These are phyloP conservation scores for Aegilops longissima DNA, from an alignment of 176 grass and related monocot species.

Conservation along the genomic window DNA sequence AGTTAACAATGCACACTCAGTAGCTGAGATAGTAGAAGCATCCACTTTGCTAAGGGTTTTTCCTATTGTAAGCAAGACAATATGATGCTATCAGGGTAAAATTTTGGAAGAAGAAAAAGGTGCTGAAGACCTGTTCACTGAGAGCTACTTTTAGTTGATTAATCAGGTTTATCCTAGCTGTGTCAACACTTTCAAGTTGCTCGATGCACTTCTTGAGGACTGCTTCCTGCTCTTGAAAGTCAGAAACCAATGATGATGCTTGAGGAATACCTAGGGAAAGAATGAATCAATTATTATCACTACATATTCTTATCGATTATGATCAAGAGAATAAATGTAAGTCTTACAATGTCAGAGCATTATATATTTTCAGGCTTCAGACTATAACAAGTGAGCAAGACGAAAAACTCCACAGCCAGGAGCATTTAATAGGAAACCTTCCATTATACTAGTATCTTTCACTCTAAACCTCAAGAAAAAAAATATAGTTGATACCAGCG, in stretches of 20 bases:
- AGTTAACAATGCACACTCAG: not conserved
- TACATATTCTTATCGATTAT: not conserved
- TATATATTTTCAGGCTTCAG: slow-evolving; percentile 5
- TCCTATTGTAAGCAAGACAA: not conserved
- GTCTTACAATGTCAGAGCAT: not conserved
- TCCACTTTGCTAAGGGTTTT: not conserved
- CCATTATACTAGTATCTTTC: not conserved
- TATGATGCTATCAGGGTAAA: not conserved
- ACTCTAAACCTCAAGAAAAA: not conserved
- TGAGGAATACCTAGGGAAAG: slow-evolving; percentile 64
- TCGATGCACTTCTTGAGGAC: slow-evolving; percentile 60
- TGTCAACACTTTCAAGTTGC: slow-evolving; percentile 64
- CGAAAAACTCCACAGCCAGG: not conserved
- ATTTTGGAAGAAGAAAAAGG: slow-evolving; percentile 30
- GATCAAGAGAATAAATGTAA: not conserved
- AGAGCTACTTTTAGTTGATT: slow-evolving; percentile 78
- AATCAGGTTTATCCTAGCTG: slow-evolving; percentile 54
- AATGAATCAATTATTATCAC: slow-evolving; percentile 16
- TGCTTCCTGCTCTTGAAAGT: slow-evolving; percentile 69
- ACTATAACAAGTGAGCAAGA: not conserved
- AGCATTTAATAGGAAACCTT: slow-evolving; percentile 5
- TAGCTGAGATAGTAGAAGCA: slow-evolving; percentile 13
- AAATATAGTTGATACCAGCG: not conserved
- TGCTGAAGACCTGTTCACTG: slow-evolving; percentile 66
- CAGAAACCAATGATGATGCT: slow-evolving; percentile 49